Evolutionary conservation across 2,329 filamentous ascomycete genomes (phyloP), one percentile per base, ranked within the genome.

Genomic region (Tolypocladium cylindrosporum): DNA sequence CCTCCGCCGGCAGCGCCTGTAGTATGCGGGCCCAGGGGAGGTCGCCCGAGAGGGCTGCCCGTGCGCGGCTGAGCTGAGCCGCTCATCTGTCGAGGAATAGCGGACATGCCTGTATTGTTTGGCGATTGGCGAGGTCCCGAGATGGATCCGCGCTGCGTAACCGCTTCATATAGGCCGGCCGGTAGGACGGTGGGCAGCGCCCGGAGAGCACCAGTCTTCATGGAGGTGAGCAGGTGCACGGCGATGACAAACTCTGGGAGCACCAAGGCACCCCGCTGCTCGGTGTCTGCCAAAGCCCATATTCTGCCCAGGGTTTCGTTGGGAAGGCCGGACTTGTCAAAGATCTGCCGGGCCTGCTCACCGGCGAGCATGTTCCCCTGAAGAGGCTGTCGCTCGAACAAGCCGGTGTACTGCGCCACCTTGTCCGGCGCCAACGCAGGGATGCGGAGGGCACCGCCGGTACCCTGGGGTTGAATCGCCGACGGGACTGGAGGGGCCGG

Each of bases 191-290:
- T 88, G 1, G 94, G 94, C 58, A 97, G 79, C 24, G 83, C 85
- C 62, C 90, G 86, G 71, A 99, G 81, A 37, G 86, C 80, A 27
- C 91, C 89, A 14, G 86, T 88, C 78, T 96, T 96, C 75, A 90
- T 91, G 14, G 91, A 96, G 16, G 91, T 93, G 61, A 99, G 80
- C 60, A 99, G 79, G 72, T 99, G 94, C 94, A 99, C 99, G 52
- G 94, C 94, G 68, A 99, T 95, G 69, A 96, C 89, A 71, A 99
- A 99, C 67, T 97, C 94, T 16, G 91, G 93, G 65, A 87, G 81
- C 59, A 92, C 89, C 41, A 99, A 80, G 39, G 88, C 86, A 55
- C 94, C 94, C 56, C 92, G 86, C 74, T 96, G 91, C 73, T 97
- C 92, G 0, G 91, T 94, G 71, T 99, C 94, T 27, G 92, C 89